Evolutionary conservation across 305 asterid species (phyloP), one percentile per base, ranked within the genome.

Genomic region (Fraxinus greggii): DNA sequence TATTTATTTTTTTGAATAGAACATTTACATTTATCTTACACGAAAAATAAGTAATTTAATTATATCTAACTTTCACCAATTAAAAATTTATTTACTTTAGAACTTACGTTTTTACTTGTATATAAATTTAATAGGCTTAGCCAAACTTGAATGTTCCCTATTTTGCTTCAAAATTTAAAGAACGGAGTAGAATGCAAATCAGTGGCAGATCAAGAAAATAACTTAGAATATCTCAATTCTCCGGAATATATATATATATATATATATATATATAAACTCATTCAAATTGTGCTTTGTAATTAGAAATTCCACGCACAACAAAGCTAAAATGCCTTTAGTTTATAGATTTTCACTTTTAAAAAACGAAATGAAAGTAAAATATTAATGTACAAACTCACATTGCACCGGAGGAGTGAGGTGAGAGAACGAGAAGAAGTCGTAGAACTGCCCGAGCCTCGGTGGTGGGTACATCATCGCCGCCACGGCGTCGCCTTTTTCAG

Each of bases 321-420:
- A 5, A 13, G 23, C n/a, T 56, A 56, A 56, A 42, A n/a, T 56
- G 9, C 26, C 9, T n/a, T 56, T 56, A 56, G 13, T 7, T 59
- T 5, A 19, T 63, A 24, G 33, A 63, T 24, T 7, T 24, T 23
- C 33, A 2, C 32, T 23, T 21, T 21, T 35, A 48, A 31, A 31
- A 70, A 70, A 29, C 6, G 15, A 70, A 70, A 17, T 31, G 75
- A 70, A 69, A 70, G 17, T 31, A 70, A 70, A 70, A 70, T 70
- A 65, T 63, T 10, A 23, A 63, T 65, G 31, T 70, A 65, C 51
- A 76, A 40, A 69, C 97, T 91, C 83, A 94, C 98, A 93, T 76
- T 94, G 98, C 87, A 94, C 85, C 5, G 98, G 98, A 38, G 97
- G 91, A 81, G 93, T 85, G 87, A 94, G 95, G 86, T 94, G 94